Evolutionary conservation across 306 rosid genomes (phyloP).

Genomic region (Casuarina equisetifolia): DNA sequence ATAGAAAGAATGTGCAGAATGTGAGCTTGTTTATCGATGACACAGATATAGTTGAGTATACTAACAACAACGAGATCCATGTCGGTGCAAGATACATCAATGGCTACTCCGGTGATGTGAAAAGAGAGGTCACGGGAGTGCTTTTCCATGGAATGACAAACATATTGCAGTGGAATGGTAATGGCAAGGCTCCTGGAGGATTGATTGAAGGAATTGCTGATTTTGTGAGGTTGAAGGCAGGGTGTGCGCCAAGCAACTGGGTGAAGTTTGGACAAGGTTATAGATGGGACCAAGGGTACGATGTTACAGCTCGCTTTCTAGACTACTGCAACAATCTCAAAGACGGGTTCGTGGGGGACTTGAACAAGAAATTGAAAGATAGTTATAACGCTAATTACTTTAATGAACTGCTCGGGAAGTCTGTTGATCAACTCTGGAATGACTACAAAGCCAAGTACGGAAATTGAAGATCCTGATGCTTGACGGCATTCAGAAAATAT

Average conservation of each 20-base stretch:
- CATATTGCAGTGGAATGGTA: conserved; percentile 41
- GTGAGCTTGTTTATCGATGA: conserved; percentile 34
- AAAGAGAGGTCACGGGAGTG: conserved; percentile 36
- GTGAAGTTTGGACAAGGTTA: conserved; percentile 27
- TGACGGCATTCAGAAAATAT: too few relatives aligned
- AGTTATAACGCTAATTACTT: conserved; percentile 43
- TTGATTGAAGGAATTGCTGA: conserved; percentile 52
- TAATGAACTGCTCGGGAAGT: conserved; percentile 40
- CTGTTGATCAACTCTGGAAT: conserved; percentile 44
- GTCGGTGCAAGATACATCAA: conserved; percentile 23
- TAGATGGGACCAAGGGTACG: conserved; percentile 44
- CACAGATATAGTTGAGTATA: conserved; percentile 27
- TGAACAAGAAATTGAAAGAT: conserved; percentile 39
- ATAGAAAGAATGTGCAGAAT: conserved; percentile 24
- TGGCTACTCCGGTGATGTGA: conserved; percentile 15
- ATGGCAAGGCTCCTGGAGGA: conserved; percentile 26
- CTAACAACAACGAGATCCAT: conserved; percentile 35
- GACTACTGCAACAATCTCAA: conserved; percentile 33
- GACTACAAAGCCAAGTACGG: conserved; percentile 49
- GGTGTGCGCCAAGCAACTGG: conserved; percentile 26
- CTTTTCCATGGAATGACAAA: conserved; percentile 50
- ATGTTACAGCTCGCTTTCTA: conserved; percentile 42
- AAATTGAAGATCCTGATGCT: too few relatives aligned
- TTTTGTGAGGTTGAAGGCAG: conserved; percentile 43
- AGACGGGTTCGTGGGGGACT: conserved; percentile 49